Base-by-base conservation (phyloP, 768 basidiomycete genomes). In the Lactarius deliciosus region DNA sequence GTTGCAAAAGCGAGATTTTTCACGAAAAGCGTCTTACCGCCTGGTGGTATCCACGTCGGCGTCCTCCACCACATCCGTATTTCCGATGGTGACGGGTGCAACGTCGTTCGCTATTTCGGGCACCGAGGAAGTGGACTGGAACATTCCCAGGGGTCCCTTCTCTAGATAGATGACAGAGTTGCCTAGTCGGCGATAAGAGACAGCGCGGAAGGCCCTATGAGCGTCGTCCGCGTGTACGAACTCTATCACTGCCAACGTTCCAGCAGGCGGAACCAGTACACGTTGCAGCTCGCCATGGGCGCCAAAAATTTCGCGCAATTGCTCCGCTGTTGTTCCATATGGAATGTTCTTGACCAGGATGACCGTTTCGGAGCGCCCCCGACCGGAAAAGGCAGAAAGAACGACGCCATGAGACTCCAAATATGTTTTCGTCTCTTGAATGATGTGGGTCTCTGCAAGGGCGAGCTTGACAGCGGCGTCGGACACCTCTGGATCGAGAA, bases 271-370 rank as follows among this genome's bases (percentile, higher is more conserved):
- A 0, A 98, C 84, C 4, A 97, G 76, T 8, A 97, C 83, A 13
- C 91, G 82, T 22, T 72, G 80, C 30, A 96, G 77, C 63, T 81
- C 78, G 4, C 95, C 95, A 71, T 94, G 88, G 0, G 83, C 80
- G 61, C 85, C 83, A 72, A 98, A 95, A 57, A 98, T 75, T 66
- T 88, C 88, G 28, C 84, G 84, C n/a, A 98, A 85, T 69, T 92
- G 85, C 20, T 86, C 83, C 0, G 80, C 76, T 0, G 88, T 85
- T 3, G 95, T 96, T 7, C 92, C 94, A 72, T 91, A 96, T 0
- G 97, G 96, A 55, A 99, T 94, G 77, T 98, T 98, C 80, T 98
- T 98, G 69, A 98, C 91, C 20, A 99, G 83, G 68, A 98, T 88
- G 40, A 82, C 86, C 0, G 92, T 96, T 71, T 90, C 86, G 0